Conservation (phyloP, 129 eudicot species). For the Artemisia argyi region DNA sequence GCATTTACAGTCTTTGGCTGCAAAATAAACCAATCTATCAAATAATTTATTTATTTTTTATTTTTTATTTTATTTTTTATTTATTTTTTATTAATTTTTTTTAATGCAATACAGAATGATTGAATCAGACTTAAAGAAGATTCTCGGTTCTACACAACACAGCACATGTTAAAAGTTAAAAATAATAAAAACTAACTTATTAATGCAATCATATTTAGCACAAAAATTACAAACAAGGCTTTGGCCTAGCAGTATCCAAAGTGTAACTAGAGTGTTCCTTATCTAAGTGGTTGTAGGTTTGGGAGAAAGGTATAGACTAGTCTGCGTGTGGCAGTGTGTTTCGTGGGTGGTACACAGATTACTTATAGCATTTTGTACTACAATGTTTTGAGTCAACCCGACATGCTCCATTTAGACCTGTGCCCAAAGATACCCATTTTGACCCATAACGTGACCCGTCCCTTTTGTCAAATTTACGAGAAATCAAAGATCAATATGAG, state of each 20-base stretch:
- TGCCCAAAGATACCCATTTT: neutral
- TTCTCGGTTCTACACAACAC: neutral
- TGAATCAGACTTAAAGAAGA: neutral
- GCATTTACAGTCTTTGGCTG: constrained; percentile 79
- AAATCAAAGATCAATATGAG: neutral
- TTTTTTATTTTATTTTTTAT: too few species aligned
- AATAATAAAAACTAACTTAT: too few species aligned
- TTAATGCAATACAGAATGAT: neutral
- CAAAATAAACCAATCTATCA: constrained; percentile 23
- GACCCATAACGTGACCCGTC: neutral
- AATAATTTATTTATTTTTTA: neutral
- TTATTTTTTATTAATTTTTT: neutral
- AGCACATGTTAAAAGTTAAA: neutral
- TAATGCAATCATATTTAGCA: too few species aligned
- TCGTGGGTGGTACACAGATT: neutral
- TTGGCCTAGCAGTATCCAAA: neutral
- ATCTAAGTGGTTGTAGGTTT: too few species aligned
- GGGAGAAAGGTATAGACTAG: too few species aligned
- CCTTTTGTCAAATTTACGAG: neutral
- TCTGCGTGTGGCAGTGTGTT: too few species aligned
- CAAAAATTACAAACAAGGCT: neutral
- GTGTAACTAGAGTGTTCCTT: too few species aligned
- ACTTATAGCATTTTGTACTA: too few species aligned
- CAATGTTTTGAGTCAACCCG: neutral
- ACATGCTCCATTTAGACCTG: neutral